Evolutionary conservation across 352 stramenopile genomes (phyloP), one percentile per base, ranked within the genome.

Genomic region (Phytophthora multivora): DNA sequence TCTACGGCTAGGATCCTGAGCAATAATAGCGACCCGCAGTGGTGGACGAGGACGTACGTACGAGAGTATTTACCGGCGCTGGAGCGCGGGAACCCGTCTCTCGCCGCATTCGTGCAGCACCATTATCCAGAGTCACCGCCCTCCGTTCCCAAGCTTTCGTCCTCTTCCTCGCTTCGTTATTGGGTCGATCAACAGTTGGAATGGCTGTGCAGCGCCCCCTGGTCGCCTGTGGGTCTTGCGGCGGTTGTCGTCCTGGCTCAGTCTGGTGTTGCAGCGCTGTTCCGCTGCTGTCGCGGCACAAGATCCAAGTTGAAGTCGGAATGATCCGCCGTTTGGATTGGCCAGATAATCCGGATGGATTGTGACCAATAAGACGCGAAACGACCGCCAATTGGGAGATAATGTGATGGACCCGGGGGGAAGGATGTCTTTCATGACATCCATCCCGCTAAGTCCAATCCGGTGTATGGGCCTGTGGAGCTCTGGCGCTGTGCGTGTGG

Each of bases 21-120:
- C 13, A 70, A 66, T 25, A 43, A 23, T 2, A 66, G 21, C 21
- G 54, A 72, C 60, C 65, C 63, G 35, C 71, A 57, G 47, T 86
- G 66, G 80, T 89, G 69, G 77, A 73, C 73, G 2, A 73, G 79
- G 19, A 69, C 66, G 15, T 75, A 74, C 30, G 59, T 51, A 9
- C 54, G 47, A 15, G 71, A 83, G 54, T 86, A 84, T 35, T 25
- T 84, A 8, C 77, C 77, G 10, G 40, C 69, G 12, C 45, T 85
- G 49, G 70, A 87, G 57, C 66, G 63, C 13, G 68, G 63, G 16
- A 85, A 85, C 21, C 77, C 75, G 28, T 80, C 61, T 8, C 49
- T 88, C n/a, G 33, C 42, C 13, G 47, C 60, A 15, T 88, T 88
- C 38, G 66, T 88, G 33, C 13, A 66, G 11, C 73, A 83, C 10